These are phyloP conservation scores for Acanthamoeba castellanii DNA, from an alignment of 208 protist species.

Conservation along the genomic window DNA sequence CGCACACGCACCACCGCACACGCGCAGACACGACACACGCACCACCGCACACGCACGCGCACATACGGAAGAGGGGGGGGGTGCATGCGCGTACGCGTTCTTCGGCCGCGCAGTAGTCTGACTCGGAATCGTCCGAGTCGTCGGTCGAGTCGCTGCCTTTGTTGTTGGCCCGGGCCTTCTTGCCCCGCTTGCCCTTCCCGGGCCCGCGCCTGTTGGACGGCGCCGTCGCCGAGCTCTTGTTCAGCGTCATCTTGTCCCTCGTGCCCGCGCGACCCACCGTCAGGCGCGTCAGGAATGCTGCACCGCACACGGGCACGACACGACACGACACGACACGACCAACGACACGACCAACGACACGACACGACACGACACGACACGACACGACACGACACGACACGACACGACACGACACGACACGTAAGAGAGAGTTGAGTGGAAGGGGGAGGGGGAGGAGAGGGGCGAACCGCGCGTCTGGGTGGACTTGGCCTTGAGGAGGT, in stretches of 20 bases:
- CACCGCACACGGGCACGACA: neutral
- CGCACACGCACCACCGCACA: neutral
- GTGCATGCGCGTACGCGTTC: neutral
- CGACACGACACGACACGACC: too few species aligned
- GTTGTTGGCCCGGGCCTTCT: neutral
- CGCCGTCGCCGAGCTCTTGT: neutral
- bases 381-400: neutral
- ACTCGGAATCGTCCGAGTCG: neutral
- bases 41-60: neutral
- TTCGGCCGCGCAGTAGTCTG: neutral
- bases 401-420: neutral
- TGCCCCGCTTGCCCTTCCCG: neutral
- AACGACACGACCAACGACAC: too few species aligned
- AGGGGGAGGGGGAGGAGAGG: neutral
- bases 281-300: slow-evolving; percentile 4
- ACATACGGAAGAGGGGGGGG: neutral
- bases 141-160: neutral
- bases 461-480: neutral
- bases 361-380: too few species aligned
- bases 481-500: slow-evolving; percentile 26
- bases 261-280: neutral
- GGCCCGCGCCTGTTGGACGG: neutral
- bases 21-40: too few species aligned
- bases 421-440: too few species aligned
- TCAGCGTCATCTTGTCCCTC: neutral